phyloP scores from a whole-genome alignment of 148 eudicot species.

The Fagopyrum tataricum region DNA sequence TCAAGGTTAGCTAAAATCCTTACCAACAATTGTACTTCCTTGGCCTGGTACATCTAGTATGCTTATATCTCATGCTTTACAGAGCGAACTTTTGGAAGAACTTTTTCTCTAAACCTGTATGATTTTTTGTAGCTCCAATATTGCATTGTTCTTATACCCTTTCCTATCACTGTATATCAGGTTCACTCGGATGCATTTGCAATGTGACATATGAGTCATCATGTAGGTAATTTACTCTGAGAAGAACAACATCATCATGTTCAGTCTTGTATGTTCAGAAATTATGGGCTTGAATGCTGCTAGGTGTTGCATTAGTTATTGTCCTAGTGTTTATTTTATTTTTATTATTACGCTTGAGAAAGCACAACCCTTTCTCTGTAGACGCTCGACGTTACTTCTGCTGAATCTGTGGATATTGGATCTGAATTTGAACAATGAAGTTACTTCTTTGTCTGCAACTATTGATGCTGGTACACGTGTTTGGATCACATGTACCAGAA shows the following conservation, averaged over 20 bases:
- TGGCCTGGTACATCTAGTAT: not conserved
- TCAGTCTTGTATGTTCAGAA: not conserved
- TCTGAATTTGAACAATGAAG: not conserved
- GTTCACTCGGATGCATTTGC: constrained; percentile 73
- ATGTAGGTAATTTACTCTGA: constrained; percentile 53
- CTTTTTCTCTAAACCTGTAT: not conserved
- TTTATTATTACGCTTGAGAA: not conserved
- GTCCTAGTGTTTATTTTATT: not conserved
- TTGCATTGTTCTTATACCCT: not conserved
- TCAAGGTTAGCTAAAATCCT: constrained; percentile 44
- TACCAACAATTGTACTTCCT: not conserved
- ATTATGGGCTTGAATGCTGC: not conserved
- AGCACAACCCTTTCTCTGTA: not conserved
- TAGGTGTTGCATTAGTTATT: not conserved
- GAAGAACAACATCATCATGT: constrained; percentile 4
- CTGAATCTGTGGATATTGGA: not conserved
- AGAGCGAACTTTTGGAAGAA: not conserved
- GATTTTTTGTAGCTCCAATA: not conserved
- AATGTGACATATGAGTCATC: constrained; percentile 60
- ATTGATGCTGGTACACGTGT: not conserved
- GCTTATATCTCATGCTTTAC: not conserved
- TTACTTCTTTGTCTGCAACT: not conserved
- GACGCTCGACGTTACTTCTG: not conserved
- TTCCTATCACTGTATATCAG: constrained; percentile 28
- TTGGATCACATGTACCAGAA: too few species aligned